A percentile compares a stretch with the other conserved stretches of the same genome.
phyloP scores from a whole-genome alignment of 1,284 basidiomycete species.

The Coniferiporia sulphurascens region DNA sequence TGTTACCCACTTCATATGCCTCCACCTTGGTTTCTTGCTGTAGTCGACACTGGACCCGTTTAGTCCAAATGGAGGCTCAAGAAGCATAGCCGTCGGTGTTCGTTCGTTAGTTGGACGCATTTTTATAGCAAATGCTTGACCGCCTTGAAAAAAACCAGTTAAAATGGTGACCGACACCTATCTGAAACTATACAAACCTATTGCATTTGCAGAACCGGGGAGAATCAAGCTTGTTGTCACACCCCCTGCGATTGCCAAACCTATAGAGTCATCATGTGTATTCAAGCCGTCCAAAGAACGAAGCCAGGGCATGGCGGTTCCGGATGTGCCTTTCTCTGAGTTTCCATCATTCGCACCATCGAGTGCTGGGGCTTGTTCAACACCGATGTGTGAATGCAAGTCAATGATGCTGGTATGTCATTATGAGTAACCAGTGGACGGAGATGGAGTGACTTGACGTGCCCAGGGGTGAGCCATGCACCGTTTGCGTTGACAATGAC shows the following conservation, averaged over 20 bases:
- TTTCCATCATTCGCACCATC: slow-evolving; percentile 29
- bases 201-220: slow-evolving; percentile 36
- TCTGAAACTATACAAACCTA: slow-evolving; percentile 24
- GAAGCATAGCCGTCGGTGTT: slow-evolving; percentile 27
- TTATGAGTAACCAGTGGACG: background rate
- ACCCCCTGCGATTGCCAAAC: slow-evolving; percentile 33
- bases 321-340: slow-evolving; percentile 26
- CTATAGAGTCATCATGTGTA: slow-evolving; percentile 33
- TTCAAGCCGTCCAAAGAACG: slow-evolving; percentile 37
- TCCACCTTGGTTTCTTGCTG: slow-evolving; percentile 19
- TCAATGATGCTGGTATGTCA: slow-evolving; percentile 33
- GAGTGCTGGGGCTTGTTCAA: slow-evolving; percentile 34
- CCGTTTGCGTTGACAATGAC: slow-evolving; percentile 18
- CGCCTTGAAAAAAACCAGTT: slow-evolving; percentile 18
- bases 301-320: slow-evolving; percentile 33
- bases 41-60: slow-evolving; percentile 17
- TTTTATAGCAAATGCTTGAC: slow-evolving; percentile 39
- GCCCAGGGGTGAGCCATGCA: slow-evolving; percentile 25
- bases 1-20: slow-evolving; percentile 26
- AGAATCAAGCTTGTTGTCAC: slow-evolving; percentile 36
- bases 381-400: slow-evolving; percentile 47
- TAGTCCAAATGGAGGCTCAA: slow-evolving; percentile 27
- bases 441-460: background rate
- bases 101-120: slow-evolving; percentile 28
- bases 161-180: background rate